Evolutionary conservation across 768 basidiomycete species (phyloP), one percentile per base, ranked within the genome.

Genomic region (Lentinula sp.): DNA sequence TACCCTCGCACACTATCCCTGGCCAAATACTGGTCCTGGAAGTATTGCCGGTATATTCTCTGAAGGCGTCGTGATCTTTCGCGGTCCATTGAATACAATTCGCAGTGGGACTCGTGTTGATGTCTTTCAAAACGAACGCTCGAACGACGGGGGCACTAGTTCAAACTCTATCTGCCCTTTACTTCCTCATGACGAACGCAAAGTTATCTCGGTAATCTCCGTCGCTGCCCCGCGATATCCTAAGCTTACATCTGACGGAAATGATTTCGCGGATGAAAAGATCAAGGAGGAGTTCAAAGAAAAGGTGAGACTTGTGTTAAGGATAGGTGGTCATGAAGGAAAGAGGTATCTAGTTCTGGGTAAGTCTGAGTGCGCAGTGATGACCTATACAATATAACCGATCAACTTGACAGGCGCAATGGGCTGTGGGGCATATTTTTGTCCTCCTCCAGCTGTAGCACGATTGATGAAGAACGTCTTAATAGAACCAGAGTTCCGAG

Each of bases 371-470:
- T 3, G 28, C 28, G 28, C 28, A 28, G 28, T 28, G 28, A 28
- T 28, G 28, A 28, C 28, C 28, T 28, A 28, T 28, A 4, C 28
- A 28, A 3, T 28, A 28, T 28, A 28, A 28, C 28, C 28, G 28
- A 28, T 28, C 16, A 59, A 11, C 46, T 51, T 5, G 18, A 34
- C 37, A 69, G 70, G 68, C 57, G 70, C 70, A 6, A 65, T 71
- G 63, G 70, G 70, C 1, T 71, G 70, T 56, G 70, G 70, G 6
- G 70, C 64, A 13, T 70, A 70, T 57, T 35, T 37, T 18, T 70
- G 68, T 57, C 70, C 70, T 23, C 62, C 70, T 11, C 28, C 0
- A 28, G 62, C 60, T 16, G 70, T 70, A 4, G 69, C 70, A 10
- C 55, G 64, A 34, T 64, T 65, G 59, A 71, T 71, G 69, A 67